Percentiles rank a stretch among this genome's conserved stretches.
Evolutionary conservation across 805 yeast genomes (phyloP).

Genomic region (Candida incommunis): DNA sequence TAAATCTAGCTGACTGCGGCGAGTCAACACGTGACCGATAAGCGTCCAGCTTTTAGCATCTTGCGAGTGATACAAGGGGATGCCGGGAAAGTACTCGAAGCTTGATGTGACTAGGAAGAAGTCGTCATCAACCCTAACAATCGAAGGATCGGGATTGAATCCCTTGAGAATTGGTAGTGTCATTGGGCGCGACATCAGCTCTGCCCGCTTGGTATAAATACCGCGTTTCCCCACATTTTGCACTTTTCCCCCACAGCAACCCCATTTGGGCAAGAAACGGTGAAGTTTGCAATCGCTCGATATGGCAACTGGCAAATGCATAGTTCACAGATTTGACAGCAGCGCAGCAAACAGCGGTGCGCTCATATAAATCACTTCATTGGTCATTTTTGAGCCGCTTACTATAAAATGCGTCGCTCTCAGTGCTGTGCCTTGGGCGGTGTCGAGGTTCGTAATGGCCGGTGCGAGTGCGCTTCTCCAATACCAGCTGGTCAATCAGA

Average conservation of each 20-base stretch:
- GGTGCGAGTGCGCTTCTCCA: neutral
- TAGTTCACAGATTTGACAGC: no score
- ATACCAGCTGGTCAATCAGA: neutral
- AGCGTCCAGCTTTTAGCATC: neutral
- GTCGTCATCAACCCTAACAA: neutral
- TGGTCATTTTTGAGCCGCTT: no score
- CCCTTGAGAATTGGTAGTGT: neutral
- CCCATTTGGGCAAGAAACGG: no score
- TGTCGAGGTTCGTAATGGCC: neutral
- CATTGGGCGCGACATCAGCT: neutral
- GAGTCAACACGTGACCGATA: neutral
- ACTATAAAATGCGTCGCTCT: no score
- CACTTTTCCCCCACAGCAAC: no score
- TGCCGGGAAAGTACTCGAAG: neutral
- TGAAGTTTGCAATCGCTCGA: no score
- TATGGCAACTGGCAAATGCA: no score
- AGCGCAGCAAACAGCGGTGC: no score
- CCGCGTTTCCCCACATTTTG: no score
- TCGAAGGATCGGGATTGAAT: slow-evolving; percentile 1
- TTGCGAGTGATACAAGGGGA: neutral
- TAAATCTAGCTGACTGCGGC: neutral
- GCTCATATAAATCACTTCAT: no score
- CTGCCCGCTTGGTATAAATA: no score
- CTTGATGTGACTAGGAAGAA: neutral
- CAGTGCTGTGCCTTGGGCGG: no score